Evolutionary conservation across 176 grass and related monocot genomes (phyloP).

Genomic region (Hyparrhenia diplandra): DNA sequence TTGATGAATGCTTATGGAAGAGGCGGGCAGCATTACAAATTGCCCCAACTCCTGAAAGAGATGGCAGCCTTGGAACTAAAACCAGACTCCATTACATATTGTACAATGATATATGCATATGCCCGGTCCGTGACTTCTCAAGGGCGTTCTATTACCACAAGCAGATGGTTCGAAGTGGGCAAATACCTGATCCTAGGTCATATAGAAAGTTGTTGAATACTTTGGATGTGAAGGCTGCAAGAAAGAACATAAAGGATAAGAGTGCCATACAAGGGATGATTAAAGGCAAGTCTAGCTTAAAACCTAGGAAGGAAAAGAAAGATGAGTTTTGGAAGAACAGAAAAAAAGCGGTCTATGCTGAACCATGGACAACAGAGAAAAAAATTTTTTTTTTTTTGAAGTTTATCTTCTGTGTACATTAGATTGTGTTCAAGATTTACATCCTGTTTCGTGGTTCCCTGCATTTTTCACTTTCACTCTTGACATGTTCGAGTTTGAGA

Average conservation of each 20-base stretch:
- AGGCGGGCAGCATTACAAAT: conserved; percentile 86
- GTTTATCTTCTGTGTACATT: background rate
- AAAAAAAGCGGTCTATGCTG: conserved; percentile 39
- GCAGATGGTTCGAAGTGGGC: conserved; percentile 71
- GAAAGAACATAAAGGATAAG: conserved; percentile 67
- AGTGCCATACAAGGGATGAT: conserved; percentile 70
- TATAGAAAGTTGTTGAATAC: conserved; percentile 72
- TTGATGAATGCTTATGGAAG: conserved; percentile 94
- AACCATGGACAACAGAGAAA: conserved; percentile 23
- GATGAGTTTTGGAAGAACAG: conserved; percentile 96
- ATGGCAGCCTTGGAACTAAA: conserved; percentile 62
- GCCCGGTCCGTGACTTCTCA: conserved; percentile 67
- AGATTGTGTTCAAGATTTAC: background rate
- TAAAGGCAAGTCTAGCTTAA: conserved; percentile 58
- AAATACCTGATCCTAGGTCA: conserved; percentile 62
- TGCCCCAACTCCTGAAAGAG: conserved; percentile 81
- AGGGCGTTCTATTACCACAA: conserved; percentile 95
- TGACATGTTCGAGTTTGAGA: conserved; percentile 1
- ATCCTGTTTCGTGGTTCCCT: conserved; percentile 1
- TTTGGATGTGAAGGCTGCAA: conserved; percentile 64
- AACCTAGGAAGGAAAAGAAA: conserved; percentile 64
- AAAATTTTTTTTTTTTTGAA: conserved; percentile 38
- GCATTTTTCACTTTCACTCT: background rate
- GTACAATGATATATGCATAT: conserved; percentile 82
- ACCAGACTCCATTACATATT: conserved; percentile 84